Evolutionary conservation across 2,329 filamentous ascomycete species (phyloP).

Genomic region (Coleophoma crateriformis): DNA sequence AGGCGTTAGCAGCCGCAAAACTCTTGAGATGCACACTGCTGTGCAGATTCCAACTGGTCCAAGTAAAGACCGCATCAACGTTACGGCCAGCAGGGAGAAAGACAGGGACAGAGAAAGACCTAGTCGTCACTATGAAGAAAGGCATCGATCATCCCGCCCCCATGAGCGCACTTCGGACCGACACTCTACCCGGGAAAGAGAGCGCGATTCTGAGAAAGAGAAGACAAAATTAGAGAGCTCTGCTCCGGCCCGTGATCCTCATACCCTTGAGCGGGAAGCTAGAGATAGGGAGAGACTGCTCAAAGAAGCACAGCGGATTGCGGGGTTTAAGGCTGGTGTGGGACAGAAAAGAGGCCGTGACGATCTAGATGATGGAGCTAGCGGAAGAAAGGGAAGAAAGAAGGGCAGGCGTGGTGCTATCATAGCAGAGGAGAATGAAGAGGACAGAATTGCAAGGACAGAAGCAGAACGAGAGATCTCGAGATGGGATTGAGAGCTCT

Average conservation of each 20-base stretch:
- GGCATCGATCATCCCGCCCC: slow-evolving; percentile 1
- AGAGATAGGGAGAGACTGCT: slow-evolving; percentile 60
- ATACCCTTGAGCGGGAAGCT: slow-evolving; percentile 64
- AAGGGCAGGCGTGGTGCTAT: slow-evolving; percentile 19
- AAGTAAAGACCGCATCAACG: slow-evolving; percentile 15
- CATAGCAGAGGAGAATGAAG: slow-evolving; percentile 20
- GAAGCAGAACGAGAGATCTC: slow-evolving; percentile 53
- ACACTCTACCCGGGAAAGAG: slow-evolving; percentile 28
- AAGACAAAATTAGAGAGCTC: slow-evolving; percentile 6
- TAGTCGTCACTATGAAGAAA: slow-evolving; percentile 4
- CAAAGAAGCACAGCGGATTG: slow-evolving; percentile 63
- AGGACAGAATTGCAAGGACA: slow-evolving; percentile 33
- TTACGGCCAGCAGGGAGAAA: slow-evolving; percentile 20
- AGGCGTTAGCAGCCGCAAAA: slow-evolving; percentile 19
- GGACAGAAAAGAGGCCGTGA: slow-evolving; percentile 40
- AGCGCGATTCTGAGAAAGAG: slow-evolving; percentile 36
- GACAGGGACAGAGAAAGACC: slow-evolving; percentile 28
- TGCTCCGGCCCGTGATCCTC: slow-evolving; percentile 26
- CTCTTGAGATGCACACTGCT: slow-evolving; percentile 10
- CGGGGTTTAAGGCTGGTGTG: slow-evolving; percentile 42
- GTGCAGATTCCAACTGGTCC: slow-evolving; percentile 24
- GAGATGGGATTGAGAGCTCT: slow-evolving; percentile 23
- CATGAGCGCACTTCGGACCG: slow-evolving; percentile 20
- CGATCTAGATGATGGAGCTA: slow-evolving; percentile 39
- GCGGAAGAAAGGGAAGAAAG: slow-evolving; percentile 42